Percentiles rank a stretch among this genome's conserved stretches.
phyloP scores from a whole-genome alignment of 2,329 filamentous ascomycete genomes.

The Fusarium sp. region DNA sequence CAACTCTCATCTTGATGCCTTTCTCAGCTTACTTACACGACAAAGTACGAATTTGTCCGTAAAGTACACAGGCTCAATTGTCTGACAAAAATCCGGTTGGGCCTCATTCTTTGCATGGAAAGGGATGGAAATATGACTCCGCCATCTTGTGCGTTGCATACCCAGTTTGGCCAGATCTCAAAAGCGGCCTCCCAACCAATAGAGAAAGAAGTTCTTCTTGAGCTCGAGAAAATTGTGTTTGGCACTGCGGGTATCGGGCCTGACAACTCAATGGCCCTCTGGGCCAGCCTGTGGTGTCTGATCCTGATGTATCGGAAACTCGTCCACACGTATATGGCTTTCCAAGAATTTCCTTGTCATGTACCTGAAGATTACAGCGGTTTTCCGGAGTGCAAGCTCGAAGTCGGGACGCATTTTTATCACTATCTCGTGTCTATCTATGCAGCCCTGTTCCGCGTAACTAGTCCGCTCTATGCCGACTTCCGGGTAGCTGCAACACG shows the following conservation, averaged over 20 bases:
- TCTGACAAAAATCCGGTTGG: slow-evolving; percentile 40
- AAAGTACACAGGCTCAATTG: slow-evolving; percentile 43
- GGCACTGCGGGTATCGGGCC: slow-evolving; percentile 36
- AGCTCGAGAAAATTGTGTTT: slow-evolving; percentile 41
- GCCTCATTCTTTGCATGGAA: slow-evolving; percentile 39
- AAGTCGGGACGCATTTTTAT: slow-evolving; percentile 43
- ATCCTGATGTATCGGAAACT: slow-evolving; percentile 44
- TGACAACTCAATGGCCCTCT: slow-evolving; percentile 39
- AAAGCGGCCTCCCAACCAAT: slow-evolving; percentile 41
- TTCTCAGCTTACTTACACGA: background rate
- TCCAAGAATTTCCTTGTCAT: slow-evolving; percentile 43
- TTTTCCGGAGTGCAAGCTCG: slow-evolving; percentile 42
- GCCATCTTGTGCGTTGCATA: slow-evolving; percentile 42
- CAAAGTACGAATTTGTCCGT: slow-evolving; percentile 36
- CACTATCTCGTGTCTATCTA: slow-evolving; percentile 44
- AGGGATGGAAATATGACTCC: slow-evolving; percentile 36
- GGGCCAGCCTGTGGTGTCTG: slow-evolving; percentile 42
- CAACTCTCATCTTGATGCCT: background rate
- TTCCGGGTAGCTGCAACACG: slow-evolving; percentile 37
- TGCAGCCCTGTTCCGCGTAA: slow-evolving; percentile 41
- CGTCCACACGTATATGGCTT: slow-evolving; percentile 42
- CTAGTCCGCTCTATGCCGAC: slow-evolving; percentile 42
- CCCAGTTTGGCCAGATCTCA: slow-evolving; percentile 43
- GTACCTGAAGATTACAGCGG: slow-evolving; percentile 43
- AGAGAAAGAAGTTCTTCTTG: slow-evolving; percentile 39